Base-by-base conservation (phyloP, 148 eudicot species). In the Linanthus parryae region DNA sequence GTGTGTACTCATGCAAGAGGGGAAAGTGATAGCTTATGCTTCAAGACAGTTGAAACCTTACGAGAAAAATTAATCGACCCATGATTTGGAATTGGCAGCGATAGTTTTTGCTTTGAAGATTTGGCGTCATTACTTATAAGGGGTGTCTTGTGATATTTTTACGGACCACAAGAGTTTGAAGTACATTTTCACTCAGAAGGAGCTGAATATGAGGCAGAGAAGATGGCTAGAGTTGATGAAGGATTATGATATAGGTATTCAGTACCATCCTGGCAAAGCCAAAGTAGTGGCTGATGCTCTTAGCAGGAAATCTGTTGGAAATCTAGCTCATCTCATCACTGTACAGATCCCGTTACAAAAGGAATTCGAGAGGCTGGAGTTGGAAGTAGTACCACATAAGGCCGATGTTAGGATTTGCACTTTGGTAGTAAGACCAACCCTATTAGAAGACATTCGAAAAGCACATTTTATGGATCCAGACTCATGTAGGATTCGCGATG, bases 141-240 rank as follows among this genome's bases (percentile, higher is more conserved):
- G 31, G 5, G 28, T 33, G 17, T 1, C 56, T 1, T 52, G 41
- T 35, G 56, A 52, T 4, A 52, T 52, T 12, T 52, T 33, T 13
- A 52, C 11, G 0, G 18, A 52, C 14, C 42, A 34, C 12, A 52
- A 34, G 13, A 37, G 34, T 2, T 53, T 53, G 17, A 53, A 53
- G 13, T 53, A 36, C 15, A 52, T 52, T 20, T 52, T 52, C 3
- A 52, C 42, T n/a, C 28, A 13, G 22, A 52, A 52, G 27, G 44
- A 36, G 16, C 28, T 15, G 1, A 53, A 53, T 24, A 14, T 53
- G 45, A 22, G 33, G 7, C n/a, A 53, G 24, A 37, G 44, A 9
- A 2, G 57, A 2, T 53, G 44, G 33, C 21, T 37, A 3, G 45
- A 53, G 5, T 37, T 37, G 44, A 21, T 53, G 0, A 53, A 37